Conservation (phyloP, 169 alveolate species). For the Plasmodium vinckei region DNA sequence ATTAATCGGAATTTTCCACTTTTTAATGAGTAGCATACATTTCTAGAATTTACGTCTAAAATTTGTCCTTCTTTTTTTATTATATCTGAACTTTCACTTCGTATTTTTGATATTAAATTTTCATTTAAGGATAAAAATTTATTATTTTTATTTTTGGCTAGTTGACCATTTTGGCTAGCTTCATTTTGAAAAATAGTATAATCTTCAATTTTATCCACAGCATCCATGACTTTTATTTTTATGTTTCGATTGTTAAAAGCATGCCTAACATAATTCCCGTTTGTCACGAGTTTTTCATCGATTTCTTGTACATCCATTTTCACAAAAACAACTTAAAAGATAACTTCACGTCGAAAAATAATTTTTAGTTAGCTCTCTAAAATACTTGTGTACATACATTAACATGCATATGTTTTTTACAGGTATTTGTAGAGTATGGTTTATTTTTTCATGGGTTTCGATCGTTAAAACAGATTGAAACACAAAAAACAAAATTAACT, state of each 20-base stretch:
- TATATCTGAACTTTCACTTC: conserved; percentile 54
- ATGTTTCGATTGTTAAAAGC: conserved; percentile 36
- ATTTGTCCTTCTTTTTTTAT: conserved; percentile 72
- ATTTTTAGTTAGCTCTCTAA: too few species aligned
- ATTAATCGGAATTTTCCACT: conserved; percentile 74
- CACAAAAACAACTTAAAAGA: background rate
- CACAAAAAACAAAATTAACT: too few species aligned
- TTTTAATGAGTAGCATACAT: conserved; percentile 66
- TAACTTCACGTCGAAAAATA: background rate
- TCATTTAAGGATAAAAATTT: conserved; percentile 37
- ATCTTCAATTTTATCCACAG: conserved; percentile 12
- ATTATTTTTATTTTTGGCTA: conserved; percentile 1
- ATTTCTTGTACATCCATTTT: conserved; percentile 43
- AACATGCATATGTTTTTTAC: background rate
- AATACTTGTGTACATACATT: background rate
- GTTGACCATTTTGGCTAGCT: too few species aligned
- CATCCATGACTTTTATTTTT: conserved; percentile 21
- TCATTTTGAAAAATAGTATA: too few species aligned
- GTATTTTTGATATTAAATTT: conserved; percentile 60
- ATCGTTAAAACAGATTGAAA: too few species aligned
- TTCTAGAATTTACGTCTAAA: conserved; percentile 64
- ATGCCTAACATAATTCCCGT: conserved; percentile 43
- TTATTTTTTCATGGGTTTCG: too few species aligned
- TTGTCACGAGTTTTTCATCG: conserved; percentile 13
- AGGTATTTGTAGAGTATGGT: too few species aligned